A percentile compares a stretch with the other conserved stretches of the same genome.
Evolutionary conservation across 495 filamentous ascomycete genomes (phyloP).

Genomic region (Neurospora sp.): DNA sequence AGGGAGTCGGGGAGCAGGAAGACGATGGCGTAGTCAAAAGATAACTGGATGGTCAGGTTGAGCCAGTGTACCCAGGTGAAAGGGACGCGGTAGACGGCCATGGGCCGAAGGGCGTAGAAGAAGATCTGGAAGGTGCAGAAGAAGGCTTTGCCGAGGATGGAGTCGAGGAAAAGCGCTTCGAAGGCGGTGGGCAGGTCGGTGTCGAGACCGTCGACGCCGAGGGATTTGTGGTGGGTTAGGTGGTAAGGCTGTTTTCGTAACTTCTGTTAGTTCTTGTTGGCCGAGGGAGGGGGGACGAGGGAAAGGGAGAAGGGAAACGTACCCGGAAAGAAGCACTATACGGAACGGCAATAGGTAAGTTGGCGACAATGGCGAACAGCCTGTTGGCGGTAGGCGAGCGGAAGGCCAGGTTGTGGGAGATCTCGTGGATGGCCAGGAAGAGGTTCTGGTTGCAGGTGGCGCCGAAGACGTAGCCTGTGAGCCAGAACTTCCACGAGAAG

Average conservation of each 20-base stretch:
- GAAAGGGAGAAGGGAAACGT: conserved; percentile 10
- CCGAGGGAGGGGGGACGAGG: neutral
- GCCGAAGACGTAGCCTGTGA: conserved; percentile 83
- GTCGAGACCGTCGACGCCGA: conserved; percentile 92
- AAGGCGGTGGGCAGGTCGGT: conserved; percentile 89
- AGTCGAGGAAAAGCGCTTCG: conserved; percentile 90
- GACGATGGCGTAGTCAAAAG: conserved; percentile 67
- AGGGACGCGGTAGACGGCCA: conserved; percentile 84
- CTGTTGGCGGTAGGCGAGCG: conserved; percentile 73
- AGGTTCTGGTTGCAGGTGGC: conserved; percentile 98
- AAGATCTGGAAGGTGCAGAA: conserved; percentile 99
- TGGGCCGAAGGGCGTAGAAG: conserved; percentile 98
- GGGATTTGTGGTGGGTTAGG: conserved; percentile 97
- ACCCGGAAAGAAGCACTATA: conserved; percentile 95
- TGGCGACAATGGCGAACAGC: conserved; percentile 82
- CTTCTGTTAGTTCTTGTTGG: neutral
- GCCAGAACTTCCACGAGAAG: conserved; percentile 73
- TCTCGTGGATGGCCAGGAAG: conserved; percentile 98
- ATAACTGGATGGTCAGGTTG: conserved; percentile 67
- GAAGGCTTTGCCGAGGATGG: conserved; percentile 94
- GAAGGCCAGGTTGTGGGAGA: conserved; percentile 96
- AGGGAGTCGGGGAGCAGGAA: conserved; percentile 23
- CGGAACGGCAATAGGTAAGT: conserved; percentile 88
- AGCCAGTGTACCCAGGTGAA: conserved; percentile 75
- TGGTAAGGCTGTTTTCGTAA: conserved; percentile 66